Percentiles rank a stretch among this genome's conserved stretches.
Evolutionary conservation across 2,329 filamentous ascomycete genomes (phyloP).

Genomic region (Pseudogymnoascus pannorum): DNA sequence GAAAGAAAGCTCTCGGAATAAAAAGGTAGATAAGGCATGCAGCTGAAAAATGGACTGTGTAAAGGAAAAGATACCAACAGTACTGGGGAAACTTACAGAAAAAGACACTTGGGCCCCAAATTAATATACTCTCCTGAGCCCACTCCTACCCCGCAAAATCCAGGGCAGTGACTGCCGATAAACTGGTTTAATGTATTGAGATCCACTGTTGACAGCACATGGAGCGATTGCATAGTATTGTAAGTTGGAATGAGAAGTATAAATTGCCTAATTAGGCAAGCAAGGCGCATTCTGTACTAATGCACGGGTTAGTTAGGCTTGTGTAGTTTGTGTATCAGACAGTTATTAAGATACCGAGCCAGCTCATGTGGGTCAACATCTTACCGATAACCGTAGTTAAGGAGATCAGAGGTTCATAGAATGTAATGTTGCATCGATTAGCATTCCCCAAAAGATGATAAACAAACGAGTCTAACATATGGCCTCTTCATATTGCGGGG

Average conservation of each 20-base stretch:
- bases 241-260: background rate
- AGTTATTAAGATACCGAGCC: background rate
- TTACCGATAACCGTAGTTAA: background rate
- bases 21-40: background rate
- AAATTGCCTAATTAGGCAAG: conserved; percentile 7
- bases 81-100: background rate
- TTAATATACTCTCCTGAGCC: background rate
- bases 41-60: background rate
- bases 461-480: background rate
- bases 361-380: background rate
- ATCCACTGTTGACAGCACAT: background rate
- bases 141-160: background rate
- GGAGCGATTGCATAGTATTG: background rate
- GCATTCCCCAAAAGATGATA: background rate
- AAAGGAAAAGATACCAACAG: background rate
- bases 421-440: conserved; percentile 2
- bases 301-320: background rate
- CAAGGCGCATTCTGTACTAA: background rate
- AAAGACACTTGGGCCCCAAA: background rate
- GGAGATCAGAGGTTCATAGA: background rate
- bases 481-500: background rate
- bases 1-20: background rate
- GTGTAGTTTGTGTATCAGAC: background rate
- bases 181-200: background rate
- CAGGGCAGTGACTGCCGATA: background rate